A percentile compares a stretch with the other conserved stretches of the same genome.
Conservation (phyloP, 345 rosid species). For the Laguncularia racemosa region DNA sequence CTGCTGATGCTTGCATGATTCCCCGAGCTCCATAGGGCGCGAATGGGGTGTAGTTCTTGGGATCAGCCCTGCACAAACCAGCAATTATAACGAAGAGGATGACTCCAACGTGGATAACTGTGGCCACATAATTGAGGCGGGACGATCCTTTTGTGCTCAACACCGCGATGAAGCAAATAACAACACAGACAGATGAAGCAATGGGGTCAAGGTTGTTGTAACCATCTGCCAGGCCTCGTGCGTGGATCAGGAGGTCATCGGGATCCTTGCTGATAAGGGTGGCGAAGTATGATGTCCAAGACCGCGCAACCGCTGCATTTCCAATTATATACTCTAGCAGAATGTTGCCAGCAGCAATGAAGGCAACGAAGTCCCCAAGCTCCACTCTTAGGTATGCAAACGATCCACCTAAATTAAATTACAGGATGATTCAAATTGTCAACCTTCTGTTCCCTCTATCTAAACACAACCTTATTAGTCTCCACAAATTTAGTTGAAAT, state of each 20-base stretch:
- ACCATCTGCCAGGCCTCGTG: conserved; percentile 31
- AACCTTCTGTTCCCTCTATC: too few relatives aligned
- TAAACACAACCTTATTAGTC: too few relatives aligned
- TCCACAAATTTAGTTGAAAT: too few relatives aligned
- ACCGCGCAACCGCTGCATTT: conserved; percentile 70
- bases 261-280: conserved; percentile 70
- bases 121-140: conserved; percentile 60
- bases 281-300: conserved; percentile 90
- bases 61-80: conserved; percentile 50
- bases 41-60: conserved; percentile 42
- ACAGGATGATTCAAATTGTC: not conserved
- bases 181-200: conserved; percentile 35
- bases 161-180: conserved; percentile 50
- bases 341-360: conserved; percentile 85
- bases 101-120: conserved; percentile 53
- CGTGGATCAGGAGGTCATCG: conserved; percentile 52
- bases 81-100: conserved; percentile 66
- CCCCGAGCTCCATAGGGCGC: conserved; percentile 48
- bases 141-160: conserved; percentile 76
- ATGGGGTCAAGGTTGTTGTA: conserved; percentile 71
- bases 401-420: conserved; percentile 17
- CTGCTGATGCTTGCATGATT: conserved; percentile 59
- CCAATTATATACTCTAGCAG: conserved; percentile 61
- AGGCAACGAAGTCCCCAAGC: conserved; percentile 86
- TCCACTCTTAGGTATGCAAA: conserved; percentile 59